phyloP scores from a whole-genome alignment of 176 grass and related monocot genomes.

The bread wheat (Triticum aestivum) region IWGSC_CS_RefSeq_v2.1 NC_057802.1:434261770-434262269 shows the following conservation, averaged over 20 bases:
- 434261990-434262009: constrained; percentile 22
- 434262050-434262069: constrained; percentile 14
- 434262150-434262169: constrained; percentile 73
- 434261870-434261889: neutral
- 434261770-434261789: neutral
- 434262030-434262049: constrained; percentile 18
- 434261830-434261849: neutral
- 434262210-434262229: constrained; percentile 7
- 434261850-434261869: neutral
- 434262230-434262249: constrained; percentile 85
- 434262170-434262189: constrained; percentile 28
- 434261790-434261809: neutral
- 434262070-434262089: constrained; percentile 72
- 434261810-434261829: neutral
- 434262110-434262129: constrained; percentile 84
- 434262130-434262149: constrained; percentile 97
- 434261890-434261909: constrained; percentile 7
- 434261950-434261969: constrained; percentile 81
- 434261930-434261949: constrained; percentile 81
- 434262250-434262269: constrained; percentile 71
- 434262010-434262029: neutral
- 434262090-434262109: constrained; percentile 93
- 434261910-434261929: constrained; percentile 28
- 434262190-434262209: constrained; percentile 1
- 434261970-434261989: constrained; percentile 83